Conservation (phyloP, 495 filamentous ascomycete genomes). For the Talaromyces trachyspermus region DNA sequence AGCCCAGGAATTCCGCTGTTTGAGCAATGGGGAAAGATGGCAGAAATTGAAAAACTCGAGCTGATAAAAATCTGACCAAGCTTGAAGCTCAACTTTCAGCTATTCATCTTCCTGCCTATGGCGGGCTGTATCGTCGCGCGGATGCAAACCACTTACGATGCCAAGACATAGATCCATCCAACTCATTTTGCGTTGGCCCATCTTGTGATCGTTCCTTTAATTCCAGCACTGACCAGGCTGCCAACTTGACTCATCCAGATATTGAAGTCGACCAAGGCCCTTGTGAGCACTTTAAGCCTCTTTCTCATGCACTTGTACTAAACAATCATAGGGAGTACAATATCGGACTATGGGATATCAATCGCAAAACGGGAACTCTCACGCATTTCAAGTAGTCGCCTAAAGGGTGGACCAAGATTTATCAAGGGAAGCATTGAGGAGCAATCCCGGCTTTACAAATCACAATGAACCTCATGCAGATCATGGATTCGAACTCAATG, state of each 20-base stretch:
- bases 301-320: slow-evolving; percentile 6
- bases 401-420: neutral
- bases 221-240: no score
- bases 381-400: slow-evolving; percentile 9
- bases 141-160: slow-evolving; percentile 12
- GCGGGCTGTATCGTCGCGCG: slow-evolving; percentile 24
- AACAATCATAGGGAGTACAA: slow-evolving; percentile 16
- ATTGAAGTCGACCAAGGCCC: slow-evolving; percentile 14
- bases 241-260: slow-evolving; percentile 11
- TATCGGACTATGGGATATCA: slow-evolving; percentile 14
- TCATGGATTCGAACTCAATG: slow-evolving; percentile 14
- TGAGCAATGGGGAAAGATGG: slow-evolving; percentile 21
- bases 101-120: slow-evolving; percentile 24
- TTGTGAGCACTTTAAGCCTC: slow-evolving; percentile 14
- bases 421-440: slow-evolving; percentile 15
- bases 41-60: slow-evolving; percentile 16
- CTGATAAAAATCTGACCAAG: slow-evolving; percentile 23
- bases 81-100: slow-evolving; percentile 21
- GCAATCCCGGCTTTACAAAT: slow-evolving; percentile 14
- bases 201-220: slow-evolving; percentile 16
- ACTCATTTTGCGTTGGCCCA: slow-evolving; percentile 19
- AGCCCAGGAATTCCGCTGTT: slow-evolving; percentile 27
- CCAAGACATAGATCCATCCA: slow-evolving; percentile 13
- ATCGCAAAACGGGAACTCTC: slow-evolving; percentile 18
- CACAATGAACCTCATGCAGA: slow-evolving; percentile 14